These are phyloP conservation scores for Diaporthe capsici DNA, from an alignment of 2,329 filamentous ascomycete genomes.

Conservation along the genomic window DNA sequence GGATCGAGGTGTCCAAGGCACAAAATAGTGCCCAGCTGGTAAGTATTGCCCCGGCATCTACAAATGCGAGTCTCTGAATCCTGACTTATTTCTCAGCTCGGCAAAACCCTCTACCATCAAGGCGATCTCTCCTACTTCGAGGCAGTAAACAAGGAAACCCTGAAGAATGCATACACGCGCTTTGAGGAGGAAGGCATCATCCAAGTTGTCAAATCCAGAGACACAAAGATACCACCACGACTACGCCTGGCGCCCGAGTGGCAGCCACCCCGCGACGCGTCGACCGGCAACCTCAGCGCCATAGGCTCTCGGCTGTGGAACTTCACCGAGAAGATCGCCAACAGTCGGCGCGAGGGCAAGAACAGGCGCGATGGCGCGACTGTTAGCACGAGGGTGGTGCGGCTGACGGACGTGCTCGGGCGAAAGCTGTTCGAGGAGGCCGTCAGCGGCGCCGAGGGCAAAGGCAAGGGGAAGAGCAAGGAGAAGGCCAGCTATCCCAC, in stretches of 20 bases:
- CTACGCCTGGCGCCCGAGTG: constrained; percentile 82
- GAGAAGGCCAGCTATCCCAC: constrained; percentile 51
- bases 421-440: constrained; percentile 75
- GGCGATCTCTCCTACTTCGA: constrained; percentile 98
- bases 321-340: constrained; percentile 90
- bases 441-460: constrained; percentile 53
- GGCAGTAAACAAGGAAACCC: constrained; percentile 96
- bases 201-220: constrained; percentile 78
- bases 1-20: constrained; percentile 83
- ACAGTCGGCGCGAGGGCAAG: constrained; percentile 90
- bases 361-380: constrained; percentile 94
- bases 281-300: constrained; percentile 73
- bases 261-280: constrained; percentile 76
- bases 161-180: constrained; percentile 91
- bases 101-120: constrained; percentile 97
- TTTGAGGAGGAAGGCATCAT: constrained; percentile 95
- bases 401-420: constrained; percentile 82
- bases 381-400: constrained; percentile 84
- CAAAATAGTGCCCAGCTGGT: constrained; percentile 87
- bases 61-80: too few species aligned
- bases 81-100: constrained; percentile 69
- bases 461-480: constrained; percentile 52
- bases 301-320: constrained; percentile 85
- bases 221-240: constrained; percentile 70
- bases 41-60: constrained; percentile 51